Evolutionary conservation across 225 moss, liverwort and hornwort genomes (phyloP), one percentile per base, ranked within the genome.

Genomic region (Straminergon stramineum): DNA sequence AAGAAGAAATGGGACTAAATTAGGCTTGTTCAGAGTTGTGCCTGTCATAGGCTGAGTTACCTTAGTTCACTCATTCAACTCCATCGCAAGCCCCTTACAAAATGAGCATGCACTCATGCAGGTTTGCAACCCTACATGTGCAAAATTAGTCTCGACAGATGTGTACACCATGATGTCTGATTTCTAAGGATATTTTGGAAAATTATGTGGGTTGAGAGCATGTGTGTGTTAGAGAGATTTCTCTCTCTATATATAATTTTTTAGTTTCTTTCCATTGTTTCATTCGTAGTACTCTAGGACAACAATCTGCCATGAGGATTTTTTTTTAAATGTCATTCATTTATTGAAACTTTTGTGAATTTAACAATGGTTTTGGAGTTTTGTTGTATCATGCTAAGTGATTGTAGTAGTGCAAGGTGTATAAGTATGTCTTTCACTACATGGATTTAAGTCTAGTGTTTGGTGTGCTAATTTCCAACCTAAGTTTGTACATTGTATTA

Each of bases 51-150:
- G n/a, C n/a, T n/a, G n/a, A n/a, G n/a, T n/a, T n/a, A n/a, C n/a
- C n/a, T 35, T 22, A 6, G 35, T 35, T 53, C 23, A 35, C 2
- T 68, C 7, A 67, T 24, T 32, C 3, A 53, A 35, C 3, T 14
- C 7, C 0, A 10, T 48, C 48, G 9, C 48, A 48, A 48, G 48
- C 1, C 6, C 21, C 7, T 32, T 6, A 1, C 1, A 4, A 18
- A 45, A 75, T 4, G 11, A 75, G 15, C 53, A 75, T 52, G 53
- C 52, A 37, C 15, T 56, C 37, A 24, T 26, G n/a, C 11, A 26
- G 0, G 9, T 77, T 77, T 0, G 2, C 77, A 53, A 13, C 52
- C 32, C 32, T 30, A 21, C 53, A 53, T 13, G 21, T 52, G 52
- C 21, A 52, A 77, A 55, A 56, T 57, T 53, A 13, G 57, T 11